These are phyloP conservation scores for Ganoderma resinaceum DNA, from an alignment of 1,284 basidiomycete genomes.

Conservation along the genomic window DNA sequence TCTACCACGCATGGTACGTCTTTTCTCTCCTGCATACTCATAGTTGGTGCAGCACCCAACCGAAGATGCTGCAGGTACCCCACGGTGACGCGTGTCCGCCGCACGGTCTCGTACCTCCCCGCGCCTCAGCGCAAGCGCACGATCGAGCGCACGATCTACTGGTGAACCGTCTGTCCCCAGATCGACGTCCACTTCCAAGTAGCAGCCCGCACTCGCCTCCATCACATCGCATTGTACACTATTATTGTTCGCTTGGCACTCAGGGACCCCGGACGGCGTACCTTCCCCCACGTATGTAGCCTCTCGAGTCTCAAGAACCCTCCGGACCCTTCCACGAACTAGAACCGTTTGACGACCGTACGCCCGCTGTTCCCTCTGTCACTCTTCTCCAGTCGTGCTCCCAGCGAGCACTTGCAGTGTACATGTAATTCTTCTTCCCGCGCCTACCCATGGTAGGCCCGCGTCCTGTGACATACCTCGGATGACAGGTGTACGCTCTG, in stretches of 20 bases:
- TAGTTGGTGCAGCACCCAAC: not conserved
- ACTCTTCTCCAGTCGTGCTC: not conserved
- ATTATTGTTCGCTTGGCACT: constrained; percentile 1
- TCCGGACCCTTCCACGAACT: not conserved
- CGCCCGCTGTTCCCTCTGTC: not conserved
- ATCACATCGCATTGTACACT: constrained; percentile 2
- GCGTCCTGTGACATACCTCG: constrained; percentile 18
- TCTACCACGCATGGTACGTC: constrained; percentile 71
- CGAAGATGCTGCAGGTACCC: constrained; percentile 60
- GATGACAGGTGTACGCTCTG: constrained; percentile 10
- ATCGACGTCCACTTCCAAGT: not conserved
- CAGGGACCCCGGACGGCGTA: constrained; percentile 1
- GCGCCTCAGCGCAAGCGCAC: constrained; percentile 51
- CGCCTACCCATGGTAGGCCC: not conserved
- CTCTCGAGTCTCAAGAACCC: not conserved
- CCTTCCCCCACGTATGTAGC: too few species aligned
- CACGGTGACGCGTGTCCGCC: constrained; percentile 72
- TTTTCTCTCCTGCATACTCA: constrained; percentile 3
- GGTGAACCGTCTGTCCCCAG: constrained; percentile 47
- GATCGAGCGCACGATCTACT: constrained; percentile 76
- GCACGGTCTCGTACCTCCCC: constrained; percentile 66
- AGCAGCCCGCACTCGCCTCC: not conserved
- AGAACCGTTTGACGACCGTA: constrained; percentile 4
- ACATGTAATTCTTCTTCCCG: not conserved
- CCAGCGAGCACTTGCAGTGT: not conserved